Evolutionary conservation across 2,329 filamentous ascomycete species (phyloP).

Genomic region (Clonostachys solani): DNA sequence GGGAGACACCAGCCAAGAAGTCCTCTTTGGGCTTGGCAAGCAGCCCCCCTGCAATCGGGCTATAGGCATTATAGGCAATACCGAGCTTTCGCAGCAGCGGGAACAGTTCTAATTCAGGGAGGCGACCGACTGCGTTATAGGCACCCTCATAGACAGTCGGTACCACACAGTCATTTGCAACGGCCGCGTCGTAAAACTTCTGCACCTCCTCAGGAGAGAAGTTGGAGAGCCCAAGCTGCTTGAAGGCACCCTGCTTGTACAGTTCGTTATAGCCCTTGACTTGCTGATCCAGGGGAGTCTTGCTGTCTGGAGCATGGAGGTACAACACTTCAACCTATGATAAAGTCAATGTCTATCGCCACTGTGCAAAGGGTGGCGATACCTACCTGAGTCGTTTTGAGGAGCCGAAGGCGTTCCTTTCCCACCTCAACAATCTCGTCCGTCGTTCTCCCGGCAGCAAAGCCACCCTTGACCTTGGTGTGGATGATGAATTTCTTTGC

Average conservation of each 20-base stretch:
- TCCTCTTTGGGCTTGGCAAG: constrained; percentile 39
- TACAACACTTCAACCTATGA: not conserved
- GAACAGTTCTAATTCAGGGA: constrained; percentile 30
- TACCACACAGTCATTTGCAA: constrained; percentile 28
- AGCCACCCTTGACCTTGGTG: not conserved
- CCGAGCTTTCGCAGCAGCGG: constrained; percentile 34
- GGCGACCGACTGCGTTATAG: constrained; percentile 32
- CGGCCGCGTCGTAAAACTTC: constrained; percentile 25
- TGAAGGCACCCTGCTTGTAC: constrained; percentile 43
- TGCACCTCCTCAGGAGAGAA: constrained; percentile 29
- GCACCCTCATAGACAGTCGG: constrained; percentile 39
- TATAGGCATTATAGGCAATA: constrained; percentile 38
- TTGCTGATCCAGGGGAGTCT: constrained; percentile 52
- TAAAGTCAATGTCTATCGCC: not conserved
- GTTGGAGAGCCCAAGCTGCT: constrained; percentile 39
- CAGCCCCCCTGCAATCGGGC: constrained; percentile 53
- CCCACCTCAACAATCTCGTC: not conserved
- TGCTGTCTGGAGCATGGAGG: constrained; percentile 16
- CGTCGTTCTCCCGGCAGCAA: not conserved
- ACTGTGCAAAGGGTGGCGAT: not conserved
- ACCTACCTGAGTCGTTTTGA: not conserved
- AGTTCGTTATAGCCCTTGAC: constrained; percentile 56
- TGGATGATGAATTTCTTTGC: not conserved
- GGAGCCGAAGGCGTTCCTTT: not conserved
- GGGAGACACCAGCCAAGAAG: constrained; percentile 31